phyloP scores from a whole-genome alignment of 2,329 filamentous ascomycete species.

The Claviceps citrina region DNA sequence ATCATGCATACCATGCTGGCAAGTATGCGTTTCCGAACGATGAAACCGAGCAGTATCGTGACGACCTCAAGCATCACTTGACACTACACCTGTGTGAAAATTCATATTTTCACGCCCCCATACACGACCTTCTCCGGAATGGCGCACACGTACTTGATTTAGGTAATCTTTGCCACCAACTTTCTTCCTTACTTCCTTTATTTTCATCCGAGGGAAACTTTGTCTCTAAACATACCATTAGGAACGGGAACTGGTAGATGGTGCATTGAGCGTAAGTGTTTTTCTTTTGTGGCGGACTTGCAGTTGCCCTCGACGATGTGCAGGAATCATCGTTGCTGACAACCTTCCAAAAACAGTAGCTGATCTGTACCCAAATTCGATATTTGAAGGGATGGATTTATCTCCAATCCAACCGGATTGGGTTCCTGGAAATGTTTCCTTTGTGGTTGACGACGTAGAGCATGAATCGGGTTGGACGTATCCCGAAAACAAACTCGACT shows the following conservation, averaged over 20 bases:
- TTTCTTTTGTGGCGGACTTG: neutral
- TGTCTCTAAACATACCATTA: conserved; percentile 9
- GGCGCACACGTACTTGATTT: conserved; percentile 32
- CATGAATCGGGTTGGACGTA: conserved; percentile 34
- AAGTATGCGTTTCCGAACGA: conserved; percentile 30
- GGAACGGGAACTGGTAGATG: conserved; percentile 37
- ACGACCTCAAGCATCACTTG: conserved; percentile 26
- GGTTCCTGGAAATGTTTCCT: conserved; percentile 35
- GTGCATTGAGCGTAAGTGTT: conserved; percentile 32
- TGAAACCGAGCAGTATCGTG: conserved; percentile 26
- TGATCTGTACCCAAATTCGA: conserved; percentile 28
- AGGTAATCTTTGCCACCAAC: conserved; percentile 18
- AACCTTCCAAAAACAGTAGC: conserved; percentile 23
- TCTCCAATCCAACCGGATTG: conserved; percentile 37
- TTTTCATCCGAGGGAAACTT: neutral
- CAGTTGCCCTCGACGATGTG: too few species aligned
- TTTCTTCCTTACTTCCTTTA: neutral
- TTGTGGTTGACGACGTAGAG: conserved; percentile 37
- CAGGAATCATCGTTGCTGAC: neutral
- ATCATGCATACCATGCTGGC: conserved; percentile 27
- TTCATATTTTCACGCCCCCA: conserved; percentile 28
- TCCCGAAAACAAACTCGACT: conserved; percentile 29
- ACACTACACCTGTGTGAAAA: conserved; percentile 24
- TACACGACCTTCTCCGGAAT: conserved; percentile 21
- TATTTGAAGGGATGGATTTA: conserved; percentile 33